Base-by-base conservation (phyloP, 352 stramenopile species). In the Detonula confervacea region DNA sequence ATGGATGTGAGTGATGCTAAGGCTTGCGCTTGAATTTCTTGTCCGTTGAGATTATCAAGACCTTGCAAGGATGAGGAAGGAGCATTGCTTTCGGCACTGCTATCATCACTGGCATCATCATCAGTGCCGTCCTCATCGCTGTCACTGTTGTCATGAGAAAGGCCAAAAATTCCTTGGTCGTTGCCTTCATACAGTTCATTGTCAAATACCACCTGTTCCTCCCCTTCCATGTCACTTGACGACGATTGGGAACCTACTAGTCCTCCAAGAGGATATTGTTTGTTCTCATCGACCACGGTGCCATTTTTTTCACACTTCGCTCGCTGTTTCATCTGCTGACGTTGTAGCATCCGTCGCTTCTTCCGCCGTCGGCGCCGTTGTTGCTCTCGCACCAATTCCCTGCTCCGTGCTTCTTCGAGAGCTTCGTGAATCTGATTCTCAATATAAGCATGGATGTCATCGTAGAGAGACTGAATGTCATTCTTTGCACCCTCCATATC, bases 21-120 rank as follows among this genome's bases (percentile, higher is more conserved):
- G 14, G 65, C 74, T 74, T 83, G 66, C 0, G 20, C 22, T 46
- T 83, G 44, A 22, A 83, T 83, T 59, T 81, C 64, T 0, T 42
- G 44, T 12, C 64, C 46, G 18, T 65, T 54, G 0, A 77, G 61
- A 12, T 54, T 30, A 44, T 77, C n/a, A 35, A 70, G 18, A 27
- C 69, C n/a, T 49, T 77, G 14, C 25, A 52, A 22, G 24, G 59
- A 57, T n/a, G n/a, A n/a, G n/a, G n/a, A n/a, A n/a, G n/a, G n/a
- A n/a, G n/a, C n/a, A n/a, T n/a, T n/a, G n/a, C n/a, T n/a, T n/a
- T n/a, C n/a, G n/a, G n/a, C n/a, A n/a, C n/a, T n/a, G n/a, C n/a
- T n/a, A n/a, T n/a, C n/a, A n/a, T n/a, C n/a, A n/a, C n/a, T n/a
- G n/a, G n/a, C n/a, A n/a, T n/a, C n/a, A 29, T 49, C 20, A 30